Conservation (phyloP, 805 yeast species). For the Wickerhamomyces chaumierensis region DNA sequence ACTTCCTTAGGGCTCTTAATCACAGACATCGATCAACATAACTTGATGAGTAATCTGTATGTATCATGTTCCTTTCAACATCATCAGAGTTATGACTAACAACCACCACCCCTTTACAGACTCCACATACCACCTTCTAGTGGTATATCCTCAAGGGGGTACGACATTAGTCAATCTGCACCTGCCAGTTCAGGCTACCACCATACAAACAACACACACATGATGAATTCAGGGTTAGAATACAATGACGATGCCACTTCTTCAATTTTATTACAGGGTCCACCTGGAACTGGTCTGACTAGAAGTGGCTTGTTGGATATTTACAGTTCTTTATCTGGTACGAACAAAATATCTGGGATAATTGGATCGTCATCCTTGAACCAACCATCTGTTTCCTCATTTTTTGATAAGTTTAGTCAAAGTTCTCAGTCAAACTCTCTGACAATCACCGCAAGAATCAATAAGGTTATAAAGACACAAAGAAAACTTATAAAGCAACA, state of each 20-base stretch:
- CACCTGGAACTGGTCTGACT: not conserved
- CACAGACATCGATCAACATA: not conserved
- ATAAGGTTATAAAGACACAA: conserved; percentile 28
- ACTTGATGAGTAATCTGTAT: too few relatives aligned
- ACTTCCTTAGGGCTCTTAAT: not conserved
- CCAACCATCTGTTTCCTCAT: conserved; percentile 9
- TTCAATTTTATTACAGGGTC: not conserved
- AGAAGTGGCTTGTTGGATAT: not conserved
- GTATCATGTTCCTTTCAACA: too few relatives aligned
- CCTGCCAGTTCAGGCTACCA: not conserved
- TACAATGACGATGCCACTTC: conserved; percentile 8
- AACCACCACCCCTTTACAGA: not conserved
- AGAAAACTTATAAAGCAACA: conserved; percentile 26
- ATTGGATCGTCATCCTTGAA: conserved; percentile 1
- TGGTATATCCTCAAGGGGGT: conserved; percentile 9
- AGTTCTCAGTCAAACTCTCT: conserved; percentile 16
- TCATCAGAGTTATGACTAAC: too few relatives aligned
- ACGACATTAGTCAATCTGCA: conserved; percentile 5
- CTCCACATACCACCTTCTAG: conserved; percentile 7
- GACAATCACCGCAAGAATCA: conserved; percentile 22
- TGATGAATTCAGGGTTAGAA: not conserved
- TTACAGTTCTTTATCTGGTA: not conserved
- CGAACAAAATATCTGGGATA: not conserved
- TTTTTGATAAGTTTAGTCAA: conserved; percentile 15
- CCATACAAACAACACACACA: not conserved